Percentiles rank a stretch among this genome's conserved stretches.
These are phyloP conservation scores for Microsporum canis DNA, from an alignment of 2,329 filamentous ascomycete species.

Conservation along the genomic window DNA sequence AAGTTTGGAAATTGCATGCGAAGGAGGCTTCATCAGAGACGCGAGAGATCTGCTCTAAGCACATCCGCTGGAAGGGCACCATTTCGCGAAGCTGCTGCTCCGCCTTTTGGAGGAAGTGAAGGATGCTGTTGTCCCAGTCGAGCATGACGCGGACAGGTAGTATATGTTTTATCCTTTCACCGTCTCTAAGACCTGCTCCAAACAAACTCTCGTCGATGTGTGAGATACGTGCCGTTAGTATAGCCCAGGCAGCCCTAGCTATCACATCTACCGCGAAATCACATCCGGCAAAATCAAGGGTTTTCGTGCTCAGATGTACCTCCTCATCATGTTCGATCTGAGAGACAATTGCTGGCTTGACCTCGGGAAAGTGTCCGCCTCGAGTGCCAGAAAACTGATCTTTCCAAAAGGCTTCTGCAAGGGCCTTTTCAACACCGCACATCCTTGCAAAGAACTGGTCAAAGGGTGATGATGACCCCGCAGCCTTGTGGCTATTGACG, in stretches of 20 bases:
- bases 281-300: background rate
- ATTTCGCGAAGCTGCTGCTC: conserved; percentile 42
- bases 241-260: conserved; percentile 9
- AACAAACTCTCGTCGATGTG: conserved; percentile 32
- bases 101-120: conserved; percentile 34
- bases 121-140: conserved; percentile 9
- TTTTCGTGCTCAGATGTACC: background rate
- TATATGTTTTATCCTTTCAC: conserved; percentile 21
- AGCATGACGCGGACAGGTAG: conserved; percentile 27
- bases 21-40: conserved; percentile 35
- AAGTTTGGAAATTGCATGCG: conserved; percentile 31
- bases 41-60: conserved; percentile 38
- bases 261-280: background rate
- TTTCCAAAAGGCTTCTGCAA: background rate
- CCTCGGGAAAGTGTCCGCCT: background rate
- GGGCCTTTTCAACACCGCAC: background rate
- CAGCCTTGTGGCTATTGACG: background rate
- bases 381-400: background rate
- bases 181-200: conserved; percentile 29
- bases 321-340: background rate
- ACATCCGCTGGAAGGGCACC: conserved; percentile 47
- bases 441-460: background rate
- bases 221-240: conserved; percentile 8
- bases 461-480: background rate
- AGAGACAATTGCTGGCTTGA: background rate